Conservation (phyloP, 2,329 filamentous ascomycete genomes). For the Blastomyces emzantsi region DNA sequence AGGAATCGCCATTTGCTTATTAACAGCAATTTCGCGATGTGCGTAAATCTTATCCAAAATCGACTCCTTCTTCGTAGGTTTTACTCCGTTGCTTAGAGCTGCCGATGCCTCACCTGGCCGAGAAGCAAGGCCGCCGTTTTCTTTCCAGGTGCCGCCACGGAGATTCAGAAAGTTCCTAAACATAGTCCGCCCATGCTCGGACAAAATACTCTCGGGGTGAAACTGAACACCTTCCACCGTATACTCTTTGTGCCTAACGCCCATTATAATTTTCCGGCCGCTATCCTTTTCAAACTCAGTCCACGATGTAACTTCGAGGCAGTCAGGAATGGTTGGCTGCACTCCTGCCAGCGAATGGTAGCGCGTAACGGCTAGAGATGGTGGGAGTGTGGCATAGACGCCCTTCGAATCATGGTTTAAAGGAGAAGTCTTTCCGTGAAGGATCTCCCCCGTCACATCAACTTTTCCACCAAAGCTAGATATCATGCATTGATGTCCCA, state of each 20-base stretch:
- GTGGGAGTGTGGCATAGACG: slow-evolving; percentile 73
- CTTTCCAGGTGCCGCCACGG: slow-evolving; percentile 84
- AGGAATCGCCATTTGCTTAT: slow-evolving; percentile 71
- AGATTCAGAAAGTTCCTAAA: slow-evolving; percentile 84
- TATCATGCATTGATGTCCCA: slow-evolving; percentile 98
- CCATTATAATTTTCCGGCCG: slow-evolving; percentile 85
- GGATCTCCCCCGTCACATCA: slow-evolving; percentile 85
- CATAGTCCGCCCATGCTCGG: slow-evolving; percentile 79
- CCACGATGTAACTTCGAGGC: slow-evolving; percentile 85
- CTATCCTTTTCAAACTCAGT: slow-evolving; percentile 61
- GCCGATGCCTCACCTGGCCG: slow-evolving; percentile 17
- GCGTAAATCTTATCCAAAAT: slow-evolving; percentile 89
- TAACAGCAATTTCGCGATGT: slow-evolving; percentile 65
- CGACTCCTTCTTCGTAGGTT: slow-evolving; percentile 57
- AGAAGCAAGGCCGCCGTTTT: slow-evolving; percentile 49
- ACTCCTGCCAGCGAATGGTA: slow-evolving; percentile 96
- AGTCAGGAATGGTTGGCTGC: slow-evolving; percentile 73
- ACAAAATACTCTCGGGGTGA: slow-evolving; percentile 94
- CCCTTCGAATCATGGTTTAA: slow-evolving; percentile 83
- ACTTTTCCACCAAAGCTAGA: slow-evolving; percentile 88
- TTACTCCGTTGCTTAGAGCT: slow-evolving; percentile 21
- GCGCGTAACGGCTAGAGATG: slow-evolving; percentile 77
- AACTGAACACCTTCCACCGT: slow-evolving; percentile 96
- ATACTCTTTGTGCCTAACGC: slow-evolving; percentile 84
- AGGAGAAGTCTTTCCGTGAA: slow-evolving; percentile 94